phyloP scores from a whole-genome alignment of 805 yeast genomes.

The Candida wancherniae region DNA sequence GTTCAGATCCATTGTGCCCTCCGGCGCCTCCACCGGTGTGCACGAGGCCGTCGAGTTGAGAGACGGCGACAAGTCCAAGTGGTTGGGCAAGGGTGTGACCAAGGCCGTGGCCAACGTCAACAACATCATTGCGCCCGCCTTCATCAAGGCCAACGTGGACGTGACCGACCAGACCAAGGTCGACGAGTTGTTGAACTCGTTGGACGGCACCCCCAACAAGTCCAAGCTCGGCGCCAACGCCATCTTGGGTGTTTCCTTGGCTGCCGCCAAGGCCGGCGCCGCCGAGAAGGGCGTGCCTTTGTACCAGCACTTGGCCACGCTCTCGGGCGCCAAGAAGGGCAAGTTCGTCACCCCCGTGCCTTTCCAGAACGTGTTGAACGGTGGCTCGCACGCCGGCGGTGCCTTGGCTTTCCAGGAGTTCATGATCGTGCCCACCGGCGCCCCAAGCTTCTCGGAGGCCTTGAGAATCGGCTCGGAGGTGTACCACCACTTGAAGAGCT shows the following conservation, averaged over 20 bases:
- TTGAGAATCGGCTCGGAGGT: constrained; percentile 96
- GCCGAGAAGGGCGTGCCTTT: constrained; percentile 92
- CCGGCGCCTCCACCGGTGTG: constrained; percentile 99
- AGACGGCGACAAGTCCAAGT: constrained; percentile 95
- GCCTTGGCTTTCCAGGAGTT: constrained; percentile 98
- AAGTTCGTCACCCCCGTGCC: constrained; percentile 98
- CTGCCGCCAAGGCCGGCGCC: constrained; percentile 97
- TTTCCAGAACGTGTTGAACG: constrained; percentile 97
- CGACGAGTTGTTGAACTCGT: constrained; percentile 77
- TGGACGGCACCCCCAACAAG: constrained; percentile 98
- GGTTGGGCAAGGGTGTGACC: constrained; percentile 98
- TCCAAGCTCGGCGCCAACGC: constrained; percentile 98
- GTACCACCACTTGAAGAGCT: constrained; percentile 91
- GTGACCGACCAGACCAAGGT: constrained; percentile 81
- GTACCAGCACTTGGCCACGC: constrained; percentile 83
- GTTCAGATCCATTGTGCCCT: constrained; percentile 97
- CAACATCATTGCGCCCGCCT: constrained; percentile 90
- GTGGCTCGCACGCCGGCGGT: constrained; percentile 99
- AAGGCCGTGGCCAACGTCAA: constrained; percentile 97
- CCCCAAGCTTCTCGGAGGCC: constrained; percentile 88
- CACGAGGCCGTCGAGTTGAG: constrained; percentile 98
- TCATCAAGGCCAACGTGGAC: constrained; percentile 73
- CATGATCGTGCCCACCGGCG: constrained; percentile 97
- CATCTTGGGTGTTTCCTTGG: constrained; percentile 94
- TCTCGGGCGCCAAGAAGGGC: constrained; percentile 65